Percentiles rank a stretch among this genome's conserved stretches.
phyloP scores from a whole-genome alignment of 257 asterid genomes.

The Jacaranda mimosifolia region DNA sequence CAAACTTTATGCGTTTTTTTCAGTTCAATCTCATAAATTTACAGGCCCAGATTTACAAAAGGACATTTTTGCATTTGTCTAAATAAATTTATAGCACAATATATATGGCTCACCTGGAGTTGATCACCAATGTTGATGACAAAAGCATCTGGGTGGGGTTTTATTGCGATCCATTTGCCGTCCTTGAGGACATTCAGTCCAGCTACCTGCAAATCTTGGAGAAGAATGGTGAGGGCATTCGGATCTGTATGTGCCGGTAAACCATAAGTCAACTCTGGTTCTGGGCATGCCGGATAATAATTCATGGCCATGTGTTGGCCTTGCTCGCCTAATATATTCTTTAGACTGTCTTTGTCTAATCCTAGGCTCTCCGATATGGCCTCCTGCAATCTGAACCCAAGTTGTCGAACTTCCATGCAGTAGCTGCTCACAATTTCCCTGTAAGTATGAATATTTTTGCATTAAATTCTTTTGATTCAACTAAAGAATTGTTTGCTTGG shows the following conservation, averaged over 20 bases:
- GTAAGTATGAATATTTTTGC: not conserved
- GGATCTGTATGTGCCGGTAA: slow-evolving; percentile 78
- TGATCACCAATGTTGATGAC: not conserved
- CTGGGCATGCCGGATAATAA: slow-evolving; percentile 73
- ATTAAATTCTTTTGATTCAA: not conserved
- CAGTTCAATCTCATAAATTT: no score
- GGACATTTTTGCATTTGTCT: no score
- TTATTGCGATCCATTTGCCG: no score
- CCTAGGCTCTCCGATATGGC: slow-evolving; percentile 42
- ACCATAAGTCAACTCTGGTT: slow-evolving; percentile 75
- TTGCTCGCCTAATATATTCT: slow-evolving; percentile 59
- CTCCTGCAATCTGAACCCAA: slow-evolving; percentile 43
- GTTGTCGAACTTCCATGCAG: slow-evolving; percentile 42
- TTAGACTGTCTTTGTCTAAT: slow-evolving; percentile 26
- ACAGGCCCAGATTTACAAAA: no score
- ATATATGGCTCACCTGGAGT: not conserved
- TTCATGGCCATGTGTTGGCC: slow-evolving; percentile 80
- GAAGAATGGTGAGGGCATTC: slow-evolving; percentile 69
- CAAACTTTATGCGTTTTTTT: no score
- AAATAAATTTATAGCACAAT: not conserved
- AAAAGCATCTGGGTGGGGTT: no score
- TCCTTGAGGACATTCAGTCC: slow-evolving; percentile 55
- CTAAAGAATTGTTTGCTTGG: not conserved
- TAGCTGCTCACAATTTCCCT: slow-evolving; percentile 45
- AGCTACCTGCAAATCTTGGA: slow-evolving; percentile 59